Evolutionary conservation across 345 rosid species (phyloP).

Genomic region (Trapa bicornis): DNA sequence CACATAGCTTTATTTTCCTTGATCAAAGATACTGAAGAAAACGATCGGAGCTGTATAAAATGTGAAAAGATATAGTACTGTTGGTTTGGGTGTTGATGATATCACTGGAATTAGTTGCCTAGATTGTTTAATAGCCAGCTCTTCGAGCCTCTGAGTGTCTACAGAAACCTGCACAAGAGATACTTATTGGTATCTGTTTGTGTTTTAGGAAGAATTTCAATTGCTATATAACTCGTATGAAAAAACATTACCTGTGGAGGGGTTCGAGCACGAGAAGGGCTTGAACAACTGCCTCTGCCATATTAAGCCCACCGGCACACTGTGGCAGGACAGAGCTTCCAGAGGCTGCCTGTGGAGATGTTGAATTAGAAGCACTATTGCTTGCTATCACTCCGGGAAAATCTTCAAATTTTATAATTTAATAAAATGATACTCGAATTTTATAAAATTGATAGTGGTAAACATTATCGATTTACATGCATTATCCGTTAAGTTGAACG

Average conservation of each 20-base stretch:
- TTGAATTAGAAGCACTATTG: slow-evolving; percentile 15
- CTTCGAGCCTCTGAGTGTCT: slow-evolving; percentile 6
- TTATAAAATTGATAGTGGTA: too few relatives aligned
- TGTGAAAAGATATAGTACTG: slow-evolving; percentile 25
- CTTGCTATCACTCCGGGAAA: slow-evolving; percentile 21
- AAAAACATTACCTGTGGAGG: slow-evolving; percentile 44
- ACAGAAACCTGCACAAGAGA: not conserved
- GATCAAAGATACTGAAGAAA: not conserved
- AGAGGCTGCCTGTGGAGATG: slow-evolving; percentile 21
- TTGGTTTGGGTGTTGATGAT: slow-evolving; percentile 52
- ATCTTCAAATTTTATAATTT: too few relatives aligned
- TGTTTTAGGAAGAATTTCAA: not conserved
- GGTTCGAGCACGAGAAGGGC: slow-evolving; percentile 42
- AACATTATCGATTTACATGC: too few relatives aligned
- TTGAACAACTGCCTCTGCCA: slow-evolving; percentile 79
- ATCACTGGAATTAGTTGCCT: slow-evolving; percentile 86
- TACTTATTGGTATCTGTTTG: not conserved
- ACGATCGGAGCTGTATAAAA: not conserved
- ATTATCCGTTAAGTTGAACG: too few relatives aligned
- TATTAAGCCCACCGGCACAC: slow-evolving; percentile 35
- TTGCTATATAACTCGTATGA: not conserved
- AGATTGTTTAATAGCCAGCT: slow-evolving; percentile 63
- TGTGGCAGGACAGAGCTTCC: slow-evolving; percentile 18
- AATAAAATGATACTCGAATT: too few relatives aligned
- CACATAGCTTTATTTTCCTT: not conserved